Evolutionary conservation across 108 stramenopile species (phyloP).

Genomic region (Discostella stelligeroides): DNA sequence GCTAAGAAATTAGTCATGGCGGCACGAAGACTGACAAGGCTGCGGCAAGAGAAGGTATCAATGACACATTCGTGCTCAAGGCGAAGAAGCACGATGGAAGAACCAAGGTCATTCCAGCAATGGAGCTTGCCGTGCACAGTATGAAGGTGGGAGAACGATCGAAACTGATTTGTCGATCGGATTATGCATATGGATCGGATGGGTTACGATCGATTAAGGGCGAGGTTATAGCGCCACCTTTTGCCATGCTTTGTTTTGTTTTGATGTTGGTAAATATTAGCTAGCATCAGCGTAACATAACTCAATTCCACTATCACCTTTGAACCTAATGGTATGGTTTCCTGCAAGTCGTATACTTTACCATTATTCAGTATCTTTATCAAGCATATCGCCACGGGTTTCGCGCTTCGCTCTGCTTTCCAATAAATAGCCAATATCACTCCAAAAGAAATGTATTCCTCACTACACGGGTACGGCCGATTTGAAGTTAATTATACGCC

Average conservation of each 20-base stretch:
- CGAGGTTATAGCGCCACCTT: constrained; percentile 64
- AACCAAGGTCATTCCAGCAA: constrained; percentile 53
- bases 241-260: constrained; percentile 63
- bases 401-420: too few relatives aligned
- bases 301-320: too few relatives aligned
- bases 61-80: constrained; percentile 43
- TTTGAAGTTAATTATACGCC: constrained; percentile 91
- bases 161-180: constrained; percentile 48
- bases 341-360: too few relatives aligned
- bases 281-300: too few relatives aligned
- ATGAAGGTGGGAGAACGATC: constrained; percentile 56
- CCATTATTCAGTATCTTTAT: too few relatives aligned
- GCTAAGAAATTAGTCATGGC: constrained; percentile 77
- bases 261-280: constrained; percentile 12
- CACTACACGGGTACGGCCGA: neutral
- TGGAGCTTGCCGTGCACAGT: constrained; percentile 45
- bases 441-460: neutral
- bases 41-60: constrained; percentile 15
- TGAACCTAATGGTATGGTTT: too few relatives aligned
- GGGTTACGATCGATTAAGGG: constrained; percentile 57
- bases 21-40: constrained; percentile 41
- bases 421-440: neutral
- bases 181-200: constrained; percentile 70
- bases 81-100: constrained; percentile 8
- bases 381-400: too few relatives aligned